These are phyloP conservation scores for Lipomyces starkeyi DNA, from an alignment of 805 yeast species.

Conservation along the genomic window DNA sequence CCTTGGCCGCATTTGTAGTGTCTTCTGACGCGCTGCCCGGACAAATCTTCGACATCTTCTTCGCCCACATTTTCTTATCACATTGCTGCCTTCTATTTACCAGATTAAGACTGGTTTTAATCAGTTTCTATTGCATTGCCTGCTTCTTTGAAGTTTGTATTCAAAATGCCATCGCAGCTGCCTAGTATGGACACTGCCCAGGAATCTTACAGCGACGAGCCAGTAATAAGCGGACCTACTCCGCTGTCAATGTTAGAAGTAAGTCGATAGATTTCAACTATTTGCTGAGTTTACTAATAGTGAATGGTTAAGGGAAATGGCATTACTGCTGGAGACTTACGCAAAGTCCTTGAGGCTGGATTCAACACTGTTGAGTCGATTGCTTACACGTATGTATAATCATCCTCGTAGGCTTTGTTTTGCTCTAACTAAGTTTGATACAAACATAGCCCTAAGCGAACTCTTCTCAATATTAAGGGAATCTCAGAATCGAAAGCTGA, in stretches of 20 bases:
- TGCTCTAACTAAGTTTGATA: slow-evolving; percentile 1
- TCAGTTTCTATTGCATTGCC: not conserved
- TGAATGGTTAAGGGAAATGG: slow-evolving; percentile 70
- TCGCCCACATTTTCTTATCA: not conserved
- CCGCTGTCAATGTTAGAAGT: slow-evolving; percentile 38
- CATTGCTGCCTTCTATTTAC: not conserved
- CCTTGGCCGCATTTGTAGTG: not conserved
- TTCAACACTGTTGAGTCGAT: slow-evolving; percentile 88
- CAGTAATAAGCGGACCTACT: slow-evolving; percentile 33
- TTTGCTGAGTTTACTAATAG: not conserved
- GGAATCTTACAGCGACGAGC: slow-evolving; percentile 28
- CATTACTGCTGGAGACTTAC: slow-evolving; percentile 76
- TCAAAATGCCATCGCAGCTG: slow-evolving; percentile 13
- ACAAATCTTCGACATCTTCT: not conserved
- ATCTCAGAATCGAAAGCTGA: slow-evolving; percentile 96
- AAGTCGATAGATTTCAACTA: not conserved
- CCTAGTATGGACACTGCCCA: not conserved
- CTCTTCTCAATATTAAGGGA: slow-evolving; percentile 79
- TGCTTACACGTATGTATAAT: slow-evolving; percentile 70
- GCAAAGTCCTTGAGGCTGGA: slow-evolving; percentile 81
- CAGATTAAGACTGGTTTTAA: not conserved
- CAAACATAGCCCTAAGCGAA: slow-evolving; percentile 66
- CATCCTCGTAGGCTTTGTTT: not conserved
- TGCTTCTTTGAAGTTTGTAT: not conserved
- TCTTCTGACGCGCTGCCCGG: not conserved